Evolutionary conservation across 1,284 basidiomycete genomes (phyloP).

Genomic region (Megacollybia platyphylla): DNA sequence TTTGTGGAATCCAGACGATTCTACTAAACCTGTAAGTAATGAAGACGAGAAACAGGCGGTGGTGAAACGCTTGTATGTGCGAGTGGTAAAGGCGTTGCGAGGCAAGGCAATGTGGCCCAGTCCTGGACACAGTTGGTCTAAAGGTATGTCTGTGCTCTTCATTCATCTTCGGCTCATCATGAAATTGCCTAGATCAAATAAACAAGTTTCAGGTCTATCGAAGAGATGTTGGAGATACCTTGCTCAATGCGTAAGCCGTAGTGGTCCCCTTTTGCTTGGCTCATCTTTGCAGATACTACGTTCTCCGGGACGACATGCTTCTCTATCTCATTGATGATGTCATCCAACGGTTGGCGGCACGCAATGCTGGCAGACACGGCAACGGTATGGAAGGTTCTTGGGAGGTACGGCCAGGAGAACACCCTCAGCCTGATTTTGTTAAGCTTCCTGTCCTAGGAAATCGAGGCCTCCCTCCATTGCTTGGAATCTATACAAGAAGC

Average conservation of each 20-base stretch:
- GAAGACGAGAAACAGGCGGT: constrained; percentile 33
- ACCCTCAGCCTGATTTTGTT: not conserved
- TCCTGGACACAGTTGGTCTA: constrained; percentile 44
- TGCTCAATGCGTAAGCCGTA: constrained; percentile 71
- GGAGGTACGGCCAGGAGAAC: not conserved
- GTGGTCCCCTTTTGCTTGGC: not conserved
- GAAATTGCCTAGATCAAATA: constrained; percentile 39
- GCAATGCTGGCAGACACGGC: constrained; percentile 20
- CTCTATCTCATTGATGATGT: constrained; percentile 54
- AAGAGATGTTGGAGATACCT: constrained; percentile 79
- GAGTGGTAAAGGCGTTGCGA: constrained; percentile 60
- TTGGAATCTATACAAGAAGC: constrained; percentile 80
- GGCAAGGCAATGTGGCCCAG: constrained; percentile 66
- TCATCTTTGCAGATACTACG: constrained; percentile 55
- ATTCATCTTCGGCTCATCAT: constrained; percentile 3
- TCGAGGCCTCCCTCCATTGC: constrained; percentile 78
- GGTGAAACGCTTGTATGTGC: constrained; percentile 66
- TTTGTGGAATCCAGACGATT: constrained; percentile 64
- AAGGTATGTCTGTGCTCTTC: constrained; percentile 33
- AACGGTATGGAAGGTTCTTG: constrained; percentile 58
- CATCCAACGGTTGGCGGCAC: constrained; percentile 32
- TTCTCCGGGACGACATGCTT: constrained; percentile 74
- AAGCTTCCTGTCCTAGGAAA: constrained; percentile 33
- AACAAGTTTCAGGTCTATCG: constrained; percentile 77
- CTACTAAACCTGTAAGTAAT: constrained; percentile 8